Evolutionary conservation across 805 yeast species (phyloP).

Genomic region (Millerozyma miso): DNA sequence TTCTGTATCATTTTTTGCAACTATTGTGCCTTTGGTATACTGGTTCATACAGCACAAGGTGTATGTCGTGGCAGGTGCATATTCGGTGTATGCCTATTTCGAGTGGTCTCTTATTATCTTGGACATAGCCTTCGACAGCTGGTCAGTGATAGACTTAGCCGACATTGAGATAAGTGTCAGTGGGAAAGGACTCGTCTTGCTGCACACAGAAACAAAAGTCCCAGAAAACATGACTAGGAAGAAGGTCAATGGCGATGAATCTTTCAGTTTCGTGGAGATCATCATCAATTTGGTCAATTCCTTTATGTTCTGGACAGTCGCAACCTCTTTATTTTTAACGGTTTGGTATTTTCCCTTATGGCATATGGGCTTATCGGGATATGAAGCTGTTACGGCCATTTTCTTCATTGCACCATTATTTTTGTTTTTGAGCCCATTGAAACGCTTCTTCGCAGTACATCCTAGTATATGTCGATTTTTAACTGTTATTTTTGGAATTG

Average conservation of each 20-base stretch:
- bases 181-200: constrained; percentile 20
- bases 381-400: constrained; percentile 63
- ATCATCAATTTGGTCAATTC: constrained; percentile 54
- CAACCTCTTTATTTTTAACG: constrained; percentile 77
- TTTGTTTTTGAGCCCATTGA: constrained; percentile 38
- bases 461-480: constrained; percentile 55
- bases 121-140: constrained; percentile 82
- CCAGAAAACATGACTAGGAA: constrained; percentile 9
- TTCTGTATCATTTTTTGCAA: constrained; percentile 61
- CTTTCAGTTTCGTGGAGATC: constrained; percentile 33
- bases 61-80: constrained; percentile 85
- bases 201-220: constrained; percentile 1
- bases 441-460: constrained; percentile 30
- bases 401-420: constrained; percentile 57
- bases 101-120: constrained; percentile 88
- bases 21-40: constrained; percentile 76
- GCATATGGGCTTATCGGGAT: constrained; percentile 97
- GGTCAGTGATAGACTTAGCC: constrained; percentile 67
- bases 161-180: constrained; percentile 49
- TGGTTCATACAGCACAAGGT: constrained; percentile 93
- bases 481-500: constrained; percentile 65
- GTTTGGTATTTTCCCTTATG: constrained; percentile 98
- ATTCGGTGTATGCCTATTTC: constrained; percentile 87
- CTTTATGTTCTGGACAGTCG: constrained; percentile 78
- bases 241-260: constrained; percentile 18